phyloP scores from a whole-genome alignment of 805 yeast genomes.

The Blastobotrys peoriensis region DNA sequence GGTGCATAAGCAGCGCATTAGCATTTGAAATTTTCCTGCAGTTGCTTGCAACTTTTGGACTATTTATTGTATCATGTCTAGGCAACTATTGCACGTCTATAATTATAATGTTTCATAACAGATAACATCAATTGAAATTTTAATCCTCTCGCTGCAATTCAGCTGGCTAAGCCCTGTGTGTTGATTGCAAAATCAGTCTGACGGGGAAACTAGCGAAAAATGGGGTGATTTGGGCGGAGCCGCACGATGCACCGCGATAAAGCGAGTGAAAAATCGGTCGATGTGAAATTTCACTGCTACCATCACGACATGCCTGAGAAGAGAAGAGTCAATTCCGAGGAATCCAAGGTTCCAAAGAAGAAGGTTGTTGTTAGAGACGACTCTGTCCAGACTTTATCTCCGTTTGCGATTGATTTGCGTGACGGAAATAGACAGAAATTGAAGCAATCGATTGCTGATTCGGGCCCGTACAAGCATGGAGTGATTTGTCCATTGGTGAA shows the following conservation, averaged over 20 bases:
- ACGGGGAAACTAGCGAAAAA: too few species aligned
- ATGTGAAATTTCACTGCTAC: too few species aligned
- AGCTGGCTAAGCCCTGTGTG: too few species aligned
- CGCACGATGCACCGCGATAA: too few species aligned
- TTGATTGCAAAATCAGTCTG: too few species aligned
- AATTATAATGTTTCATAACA: background rate
- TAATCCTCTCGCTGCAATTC: too few species aligned
- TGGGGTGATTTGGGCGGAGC: too few species aligned
- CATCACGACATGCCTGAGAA: too few species aligned
- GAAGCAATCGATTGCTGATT: conserved; percentile 35
- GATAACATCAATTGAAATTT: background rate
- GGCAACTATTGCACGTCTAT: background rate
- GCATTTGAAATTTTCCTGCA: background rate
- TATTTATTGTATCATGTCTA: background rate
- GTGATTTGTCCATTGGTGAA: conserved; percentile 66
- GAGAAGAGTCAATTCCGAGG: conserved; percentile 3
- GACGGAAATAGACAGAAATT: conserved; percentile 10
- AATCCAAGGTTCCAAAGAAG: conserved; percentile 1
- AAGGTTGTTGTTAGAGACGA: background rate
- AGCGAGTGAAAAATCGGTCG: too few species aligned
- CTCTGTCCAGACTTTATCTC: too few species aligned
- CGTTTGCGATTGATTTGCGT: conserved; percentile 15
- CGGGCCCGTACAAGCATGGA: conserved; percentile 89
- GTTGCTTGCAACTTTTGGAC: background rate
- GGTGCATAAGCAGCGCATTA: conserved; percentile 51